These are phyloP conservation scores for Aschersonia sp. DNA, from an alignment of 2,329 filamentous ascomycete species.

Conservation along the genomic window DNA sequence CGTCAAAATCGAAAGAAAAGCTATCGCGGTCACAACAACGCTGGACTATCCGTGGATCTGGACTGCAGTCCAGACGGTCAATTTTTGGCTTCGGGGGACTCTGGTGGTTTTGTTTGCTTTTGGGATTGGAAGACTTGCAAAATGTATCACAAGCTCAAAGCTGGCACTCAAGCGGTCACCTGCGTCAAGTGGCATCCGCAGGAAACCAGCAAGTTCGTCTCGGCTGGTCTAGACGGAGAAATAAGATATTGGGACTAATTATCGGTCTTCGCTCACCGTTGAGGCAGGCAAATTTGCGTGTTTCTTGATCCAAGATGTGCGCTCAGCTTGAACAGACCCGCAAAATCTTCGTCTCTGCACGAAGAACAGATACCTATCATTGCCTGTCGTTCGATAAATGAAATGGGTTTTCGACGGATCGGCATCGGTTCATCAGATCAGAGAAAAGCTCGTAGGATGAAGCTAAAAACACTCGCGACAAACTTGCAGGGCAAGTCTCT, in stretches of 20 bases:
- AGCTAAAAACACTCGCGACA: no score
- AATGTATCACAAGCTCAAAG: slow-evolving; percentile 93
- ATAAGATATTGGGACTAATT: slow-evolving; percentile 85
- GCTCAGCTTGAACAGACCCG: no score
- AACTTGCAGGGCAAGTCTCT: no score
- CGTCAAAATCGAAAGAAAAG: slow-evolving; percentile 95
- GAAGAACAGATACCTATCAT: no score
- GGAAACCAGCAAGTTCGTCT: slow-evolving; percentile 86
- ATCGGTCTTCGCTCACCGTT: no score
- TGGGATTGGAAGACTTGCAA: slow-evolving; percentile 99
- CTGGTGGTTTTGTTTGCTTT: slow-evolving; percentile 79
- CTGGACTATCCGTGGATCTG: slow-evolving; percentile 83
- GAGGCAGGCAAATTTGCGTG: no score
- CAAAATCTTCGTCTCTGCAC: no score
- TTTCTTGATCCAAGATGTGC: no score
- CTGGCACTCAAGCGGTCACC: slow-evolving; percentile 69
- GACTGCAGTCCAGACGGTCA: slow-evolving; percentile 82
- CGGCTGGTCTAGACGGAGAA: slow-evolving; percentile 75
- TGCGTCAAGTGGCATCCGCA: slow-evolving; percentile 93
- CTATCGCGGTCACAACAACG: slow-evolving; percentile 91
- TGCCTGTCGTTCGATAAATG: no score
- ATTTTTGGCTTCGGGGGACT: slow-evolving; percentile 78
- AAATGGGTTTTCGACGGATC: no score
- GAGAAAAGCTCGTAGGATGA: no score
- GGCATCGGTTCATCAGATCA: no score